Evolutionary conservation across 176 grass and related monocot species (phyloP).

Genomic region (Musa beccarii): DNA sequence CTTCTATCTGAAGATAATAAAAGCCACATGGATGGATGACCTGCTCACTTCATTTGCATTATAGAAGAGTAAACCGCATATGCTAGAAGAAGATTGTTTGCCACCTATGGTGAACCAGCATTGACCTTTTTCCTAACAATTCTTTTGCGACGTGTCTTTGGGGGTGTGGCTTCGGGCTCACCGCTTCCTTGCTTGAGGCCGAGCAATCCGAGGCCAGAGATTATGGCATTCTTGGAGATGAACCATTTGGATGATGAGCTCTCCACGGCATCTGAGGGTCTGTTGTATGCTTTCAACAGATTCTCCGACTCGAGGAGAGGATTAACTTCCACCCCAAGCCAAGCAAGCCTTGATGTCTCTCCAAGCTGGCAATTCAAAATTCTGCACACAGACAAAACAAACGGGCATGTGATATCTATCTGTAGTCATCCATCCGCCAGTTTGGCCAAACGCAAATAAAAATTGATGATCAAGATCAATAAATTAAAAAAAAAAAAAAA

Average conservation of each 20-base stretch:
- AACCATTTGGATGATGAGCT: conserved; percentile 80
- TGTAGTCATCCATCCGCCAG: too few species aligned
- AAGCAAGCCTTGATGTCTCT: conserved; percentile 70
- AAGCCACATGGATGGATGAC: too few species aligned
- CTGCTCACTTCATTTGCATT: not conserved
- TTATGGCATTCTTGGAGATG: conserved; percentile 88
- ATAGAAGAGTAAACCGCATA: not conserved
- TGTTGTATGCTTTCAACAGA: conserved; percentile 63
- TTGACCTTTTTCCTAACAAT: conserved; percentile 63
- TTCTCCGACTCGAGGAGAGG: conserved; percentile 54
- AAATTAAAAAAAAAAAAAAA: too few species aligned
- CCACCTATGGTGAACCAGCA: conserved; percentile 39
- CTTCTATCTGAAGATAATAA: too few species aligned
- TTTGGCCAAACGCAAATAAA: too few species aligned
- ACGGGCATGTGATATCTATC: conserved; percentile 7
- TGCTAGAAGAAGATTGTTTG: not conserved
- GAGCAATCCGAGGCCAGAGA: conserved; percentile 80
- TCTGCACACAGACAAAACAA: conserved; percentile 34
- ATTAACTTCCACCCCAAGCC: conserved; percentile 76
- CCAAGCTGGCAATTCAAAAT: conserved; percentile 69
- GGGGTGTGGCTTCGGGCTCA: conserved; percentile 34
- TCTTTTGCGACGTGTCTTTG: conserved; percentile 81
- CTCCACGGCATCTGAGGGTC: conserved; percentile 33
- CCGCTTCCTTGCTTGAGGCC: conserved; percentile 61
- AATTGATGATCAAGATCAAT: too few species aligned